phyloP scores from a whole-genome alignment of 1,284 basidiomycete species.

The Wolfiporia cocos region DNA sequence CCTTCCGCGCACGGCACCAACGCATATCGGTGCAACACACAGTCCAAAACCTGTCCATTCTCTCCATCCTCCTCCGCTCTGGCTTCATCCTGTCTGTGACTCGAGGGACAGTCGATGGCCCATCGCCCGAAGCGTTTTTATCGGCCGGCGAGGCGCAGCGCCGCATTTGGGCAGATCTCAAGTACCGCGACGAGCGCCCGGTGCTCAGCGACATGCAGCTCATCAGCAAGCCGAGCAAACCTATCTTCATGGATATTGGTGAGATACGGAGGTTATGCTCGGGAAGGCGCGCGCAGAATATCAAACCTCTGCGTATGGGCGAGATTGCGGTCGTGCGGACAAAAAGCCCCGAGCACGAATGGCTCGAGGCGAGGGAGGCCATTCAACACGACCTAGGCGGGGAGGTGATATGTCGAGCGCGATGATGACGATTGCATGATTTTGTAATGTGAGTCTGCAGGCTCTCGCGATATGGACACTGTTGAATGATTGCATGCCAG shows the following conservation, averaged over 20 bases:
- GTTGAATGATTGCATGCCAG: no score
- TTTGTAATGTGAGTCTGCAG: no score
- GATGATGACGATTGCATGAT: no score
- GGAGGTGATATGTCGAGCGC: constrained; percentile 70
- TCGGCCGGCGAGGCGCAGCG: constrained; percentile 49
- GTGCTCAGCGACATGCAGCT: constrained; percentile 72
- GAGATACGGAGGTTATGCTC: constrained; percentile 75
- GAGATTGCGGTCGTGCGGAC: constrained; percentile 83
- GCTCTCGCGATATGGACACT: no score
- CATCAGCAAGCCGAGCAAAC: constrained; percentile 70
- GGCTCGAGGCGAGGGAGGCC: constrained; percentile 70
- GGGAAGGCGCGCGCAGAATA: constrained; percentile 62
- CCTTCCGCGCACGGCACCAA: constrained; percentile 77
- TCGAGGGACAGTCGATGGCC: constrained; percentile 66
- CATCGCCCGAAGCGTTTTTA: constrained; percentile 59
- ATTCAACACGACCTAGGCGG: constrained; percentile 57
- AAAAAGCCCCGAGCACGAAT: constrained; percentile 59
- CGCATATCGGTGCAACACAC: constrained; percentile 71
- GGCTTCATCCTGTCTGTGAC: constrained; percentile 82
- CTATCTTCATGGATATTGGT: constrained; percentile 63
- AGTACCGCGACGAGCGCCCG: constrained; percentile 82
- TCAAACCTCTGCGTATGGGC: constrained; percentile 76
- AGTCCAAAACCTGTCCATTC: constrained; percentile 78
- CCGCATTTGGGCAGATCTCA: constrained; percentile 86
- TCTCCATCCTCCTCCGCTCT: constrained; percentile 79